Percentiles rank a stretch among this genome's conserved stretches.
Conservation (phyloP, 352 stramenopile genomes). For the Phytophthora melonis region DNA sequence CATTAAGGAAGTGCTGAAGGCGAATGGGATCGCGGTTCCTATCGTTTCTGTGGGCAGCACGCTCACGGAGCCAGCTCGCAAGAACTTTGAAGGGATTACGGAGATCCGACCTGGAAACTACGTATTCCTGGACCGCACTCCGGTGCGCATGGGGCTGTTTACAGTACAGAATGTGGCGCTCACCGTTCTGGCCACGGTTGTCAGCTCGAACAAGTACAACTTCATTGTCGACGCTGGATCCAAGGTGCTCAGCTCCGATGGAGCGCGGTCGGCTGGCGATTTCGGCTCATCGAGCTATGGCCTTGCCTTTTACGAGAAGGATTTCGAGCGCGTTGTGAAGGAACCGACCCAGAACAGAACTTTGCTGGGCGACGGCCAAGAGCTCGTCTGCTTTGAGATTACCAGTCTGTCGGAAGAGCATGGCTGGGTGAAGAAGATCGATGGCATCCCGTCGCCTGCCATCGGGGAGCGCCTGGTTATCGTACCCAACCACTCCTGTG, state of each 20-base stretch:
- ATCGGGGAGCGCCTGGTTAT: slow-evolving; percentile 73
- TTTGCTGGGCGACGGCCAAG: slow-evolving; percentile 42
- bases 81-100: slow-evolving; percentile 73
- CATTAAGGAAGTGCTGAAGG: slow-evolving; percentile 64
- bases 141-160: slow-evolving; percentile 70
- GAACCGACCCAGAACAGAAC: slow-evolving; percentile 58
- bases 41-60: slow-evolving; percentile 76
- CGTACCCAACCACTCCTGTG: slow-evolving; percentile 75
- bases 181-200: slow-evolving; percentile 66
- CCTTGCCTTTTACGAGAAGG: slow-evolving; percentile 73
- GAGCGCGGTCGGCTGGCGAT: slow-evolving; percentile 33
- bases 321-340: slow-evolving; percentile 63
- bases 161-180: slow-evolving; percentile 70
- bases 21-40: slow-evolving; percentile 61
- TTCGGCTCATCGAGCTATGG: slow-evolving; percentile 71
- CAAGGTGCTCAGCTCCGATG: slow-evolving; percentile 76
- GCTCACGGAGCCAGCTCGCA: slow-evolving; percentile 66
- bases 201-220: slow-evolving; percentile 78
- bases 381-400: slow-evolving; percentile 68
- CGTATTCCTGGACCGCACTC: slow-evolving; percentile 79
- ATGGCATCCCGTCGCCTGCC: slow-evolving; percentile 52
- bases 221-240: slow-evolving; percentile 81
- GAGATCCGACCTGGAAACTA: slow-evolving; percentile 84
- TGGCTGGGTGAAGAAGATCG: slow-evolving; percentile 68
- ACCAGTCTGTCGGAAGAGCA: slow-evolving; percentile 83